Conservation (phyloP, 2,329 filamentous ascomycete genomes). For the Rutstroemia sp. region DNA sequence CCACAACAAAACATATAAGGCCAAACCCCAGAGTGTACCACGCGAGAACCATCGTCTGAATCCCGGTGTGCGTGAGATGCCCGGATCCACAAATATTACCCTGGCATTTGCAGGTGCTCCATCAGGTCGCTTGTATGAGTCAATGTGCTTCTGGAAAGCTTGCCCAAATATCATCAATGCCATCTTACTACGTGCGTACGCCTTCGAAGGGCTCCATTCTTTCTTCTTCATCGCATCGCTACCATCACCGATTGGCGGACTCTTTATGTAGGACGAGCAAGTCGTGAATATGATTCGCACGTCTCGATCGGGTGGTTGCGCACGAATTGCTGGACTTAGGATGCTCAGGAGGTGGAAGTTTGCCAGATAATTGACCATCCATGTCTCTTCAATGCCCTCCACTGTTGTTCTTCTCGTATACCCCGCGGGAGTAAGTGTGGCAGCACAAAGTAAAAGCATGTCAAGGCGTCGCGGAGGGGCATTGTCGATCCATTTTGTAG, state of each 20-base stretch:
- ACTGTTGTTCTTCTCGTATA: conserved; percentile 52
- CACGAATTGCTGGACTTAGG: conserved; percentile 79
- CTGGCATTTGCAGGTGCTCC: conserved; percentile 72
- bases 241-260: conserved; percentile 55
- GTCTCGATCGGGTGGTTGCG: conserved; percentile 89
- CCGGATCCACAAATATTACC: conserved; percentile 83
- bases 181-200: conserved; percentile 62
- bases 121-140: conserved; percentile 77
- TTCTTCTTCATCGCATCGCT: conserved; percentile 36
- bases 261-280: conserved; percentile 81
- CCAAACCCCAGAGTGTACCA: conserved; percentile 73
- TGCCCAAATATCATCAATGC: conserved; percentile 84
- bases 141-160: conserved; percentile 87
- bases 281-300: conserved; percentile 81
- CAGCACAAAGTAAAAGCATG: conserved; percentile 83
- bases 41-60: conserved; percentile 81
- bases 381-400: conserved; percentile 81
- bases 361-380: conserved; percentile 91
- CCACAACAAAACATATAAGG: conserved; percentile 71
- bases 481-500: conserved; percentile 97
- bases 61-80: conserved; percentile 75
- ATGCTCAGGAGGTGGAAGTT: conserved; percentile 95
- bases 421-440: conserved; percentile 64
- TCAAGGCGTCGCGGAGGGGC: conserved; percentile 81
- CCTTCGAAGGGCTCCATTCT: conserved; percentile 47